Base-by-base conservation (phyloP, 345 rosid genomes). In the Pugionium dolabratum region DNA sequence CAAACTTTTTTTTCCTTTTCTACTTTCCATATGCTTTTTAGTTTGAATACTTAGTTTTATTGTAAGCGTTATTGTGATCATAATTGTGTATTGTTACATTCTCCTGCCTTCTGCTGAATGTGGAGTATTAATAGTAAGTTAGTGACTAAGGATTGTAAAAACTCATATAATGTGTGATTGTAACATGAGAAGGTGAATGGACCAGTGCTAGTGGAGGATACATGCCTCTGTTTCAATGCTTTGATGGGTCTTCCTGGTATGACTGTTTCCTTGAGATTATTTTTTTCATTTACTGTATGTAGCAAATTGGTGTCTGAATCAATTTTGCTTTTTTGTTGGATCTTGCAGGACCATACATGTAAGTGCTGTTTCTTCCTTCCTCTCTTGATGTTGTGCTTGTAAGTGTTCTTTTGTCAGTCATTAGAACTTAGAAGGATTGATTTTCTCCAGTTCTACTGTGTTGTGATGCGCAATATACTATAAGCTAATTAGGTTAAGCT, bases 171-270 rank as follows among this genome's bases (percentile, higher is more conserved):
- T 66, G 62, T 73, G 52, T 67, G 63, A 6, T 45, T 68, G 52
- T 44, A 2, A 40, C 18, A 67, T 69, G 64, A 57, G 78, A 75
- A 92, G 98, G 91, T 91, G 55, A 81, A 83, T 57, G 97, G 97
- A 1, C 95, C 99, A 11, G 96, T 94, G 29, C 74, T 94, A 73
- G 99, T 94, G 62, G 97, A 94, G 75, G 97, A 94, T 75, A 94
- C 96, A 26, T 94, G 97, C 36, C 95, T 90, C 59, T 94, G 99
- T 78, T 94, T 88, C 83, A 86, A 86, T 79, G 89, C 97, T n/a
- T 74, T 94, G 1, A 82, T 83, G 75, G 99, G 99, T 63, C 99
- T 94, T 73, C 99, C 99, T 39, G 99, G 98, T 92, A 76, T 58
- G 30, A 2, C 9, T 35, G 1, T 37, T 7, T 37, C 18, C 36